A percentile compares a stretch with the other conserved stretches of the same genome.
Conservation (phyloP, 495 filamentous ascomycete species). For the Podospora bellae-mahoneyi region DNA sequence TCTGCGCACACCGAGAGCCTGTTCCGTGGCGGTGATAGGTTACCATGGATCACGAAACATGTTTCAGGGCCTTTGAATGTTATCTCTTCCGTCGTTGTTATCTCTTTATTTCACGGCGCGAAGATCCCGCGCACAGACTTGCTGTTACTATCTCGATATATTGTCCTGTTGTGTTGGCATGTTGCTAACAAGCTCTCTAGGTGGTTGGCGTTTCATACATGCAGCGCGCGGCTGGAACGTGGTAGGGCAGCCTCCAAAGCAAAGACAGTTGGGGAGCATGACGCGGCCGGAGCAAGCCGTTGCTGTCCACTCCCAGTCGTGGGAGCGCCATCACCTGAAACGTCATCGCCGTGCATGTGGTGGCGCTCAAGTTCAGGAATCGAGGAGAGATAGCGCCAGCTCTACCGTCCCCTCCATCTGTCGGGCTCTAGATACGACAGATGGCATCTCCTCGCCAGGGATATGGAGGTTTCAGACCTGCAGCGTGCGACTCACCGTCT, state of each 20-base stretch:
- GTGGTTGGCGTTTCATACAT: background rate
- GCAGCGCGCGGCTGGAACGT: background rate
- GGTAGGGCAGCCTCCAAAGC: background rate
- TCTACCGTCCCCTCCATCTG: background rate
- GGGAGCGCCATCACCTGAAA: background rate
- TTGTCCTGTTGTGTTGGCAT: background rate
- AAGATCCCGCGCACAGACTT: background rate
- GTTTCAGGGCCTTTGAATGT: slow-evolving; percentile 16
- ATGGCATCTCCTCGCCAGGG: background rate
- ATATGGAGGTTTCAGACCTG: background rate
- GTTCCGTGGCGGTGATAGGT: slow-evolving; percentile 2
- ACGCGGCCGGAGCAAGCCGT: background rate
- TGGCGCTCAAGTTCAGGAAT: background rate
- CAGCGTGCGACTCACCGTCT: background rate
- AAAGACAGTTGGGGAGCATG: background rate
- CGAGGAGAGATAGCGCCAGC: background rate
- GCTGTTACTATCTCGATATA: background rate
- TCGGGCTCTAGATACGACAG: background rate
- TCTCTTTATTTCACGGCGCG: background rate
- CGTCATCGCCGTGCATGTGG: background rate
- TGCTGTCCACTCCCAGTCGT: background rate
- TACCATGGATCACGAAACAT: slow-evolving; percentile 15
- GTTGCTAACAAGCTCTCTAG: background rate
- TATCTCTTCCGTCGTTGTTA: background rate
- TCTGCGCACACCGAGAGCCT: background rate